Percentiles rank a stretch among this genome's conserved stretches.
These are phyloP conservation scores for Keithomyces neogunnii DNA, from an alignment of 2,329 filamentous ascomycete species.

Conservation along the genomic window DNA sequence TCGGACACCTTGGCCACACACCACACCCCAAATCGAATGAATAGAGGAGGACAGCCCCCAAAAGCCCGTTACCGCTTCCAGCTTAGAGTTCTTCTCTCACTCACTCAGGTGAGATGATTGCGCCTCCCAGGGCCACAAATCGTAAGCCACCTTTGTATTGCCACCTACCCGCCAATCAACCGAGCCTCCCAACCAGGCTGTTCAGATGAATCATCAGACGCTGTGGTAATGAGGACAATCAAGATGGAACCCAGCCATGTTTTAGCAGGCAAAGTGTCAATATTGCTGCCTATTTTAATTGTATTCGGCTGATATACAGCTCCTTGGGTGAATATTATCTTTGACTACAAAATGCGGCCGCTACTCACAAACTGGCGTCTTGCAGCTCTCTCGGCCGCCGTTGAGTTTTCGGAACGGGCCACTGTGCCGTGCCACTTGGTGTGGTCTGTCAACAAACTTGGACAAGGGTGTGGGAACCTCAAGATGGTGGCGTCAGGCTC, in stretches of 20 bases:
- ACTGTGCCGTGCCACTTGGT: background rate
- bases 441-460: no score
- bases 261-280: no score
- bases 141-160: background rate
- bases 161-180: background rate
- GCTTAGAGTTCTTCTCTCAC: slow-evolving; percentile 4
- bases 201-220: background rate
- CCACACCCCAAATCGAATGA: background rate
- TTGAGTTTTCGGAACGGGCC: background rate
- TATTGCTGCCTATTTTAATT: no score
- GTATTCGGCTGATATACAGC: no score
- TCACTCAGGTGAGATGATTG: slow-evolving; percentile 2
- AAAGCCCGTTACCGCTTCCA: background rate
- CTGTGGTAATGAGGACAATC: background rate
- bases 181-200: no score
- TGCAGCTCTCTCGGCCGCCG: background rate
- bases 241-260: no score
- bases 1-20: background rate
- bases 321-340: no score
- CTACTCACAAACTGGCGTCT: no score
- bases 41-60: background rate
- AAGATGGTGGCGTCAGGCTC: slow-evolving; percentile 4
- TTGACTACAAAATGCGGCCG: no score
- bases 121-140: background rate
- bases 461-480: background rate